Conservation (phyloP, 2,329 filamentous ascomycete genomes). For the Pezicula neosporulosa region DNA sequence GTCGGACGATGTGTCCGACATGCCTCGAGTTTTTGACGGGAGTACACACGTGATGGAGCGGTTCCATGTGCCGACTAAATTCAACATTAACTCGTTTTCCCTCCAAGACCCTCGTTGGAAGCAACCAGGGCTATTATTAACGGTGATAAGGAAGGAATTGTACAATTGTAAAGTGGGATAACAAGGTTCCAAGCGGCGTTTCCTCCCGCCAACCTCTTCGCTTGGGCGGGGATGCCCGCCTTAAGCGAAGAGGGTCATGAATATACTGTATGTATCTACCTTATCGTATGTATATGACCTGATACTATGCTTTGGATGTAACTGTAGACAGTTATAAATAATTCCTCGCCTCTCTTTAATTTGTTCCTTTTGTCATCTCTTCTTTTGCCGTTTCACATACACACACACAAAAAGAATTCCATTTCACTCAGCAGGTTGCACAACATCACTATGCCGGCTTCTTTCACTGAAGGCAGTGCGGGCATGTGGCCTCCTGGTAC, state of each 20-base stretch:
- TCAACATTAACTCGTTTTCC: background rate
- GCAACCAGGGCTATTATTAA: no score
- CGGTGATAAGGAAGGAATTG: no score
- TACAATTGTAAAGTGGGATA: no score
- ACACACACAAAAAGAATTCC: background rate
- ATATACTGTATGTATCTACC: no score
- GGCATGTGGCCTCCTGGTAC: background rate
- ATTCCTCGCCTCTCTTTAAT: background rate
- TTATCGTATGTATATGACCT: background rate
- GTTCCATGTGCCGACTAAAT: background rate
- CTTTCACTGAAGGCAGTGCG: background rate
- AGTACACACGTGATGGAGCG: background rate
- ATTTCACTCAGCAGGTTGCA: background rate
- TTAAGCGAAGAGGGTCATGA: background rate
- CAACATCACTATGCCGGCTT: background rate
- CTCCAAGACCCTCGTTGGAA: no score
- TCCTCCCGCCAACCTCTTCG: background rate
- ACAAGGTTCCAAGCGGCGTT: background rate
- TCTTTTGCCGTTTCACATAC: background rate
- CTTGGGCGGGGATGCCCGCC: background rate
- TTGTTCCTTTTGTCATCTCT: background rate
- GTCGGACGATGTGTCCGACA: background rate
- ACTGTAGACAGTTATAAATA: background rate
- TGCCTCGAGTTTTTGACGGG: background rate
- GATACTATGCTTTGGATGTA: background rate